These are phyloP conservation scores for Apiospora sp. DNA, from an alignment of 2,329 filamentous ascomycete genomes.

Conservation along the genomic window DNA sequence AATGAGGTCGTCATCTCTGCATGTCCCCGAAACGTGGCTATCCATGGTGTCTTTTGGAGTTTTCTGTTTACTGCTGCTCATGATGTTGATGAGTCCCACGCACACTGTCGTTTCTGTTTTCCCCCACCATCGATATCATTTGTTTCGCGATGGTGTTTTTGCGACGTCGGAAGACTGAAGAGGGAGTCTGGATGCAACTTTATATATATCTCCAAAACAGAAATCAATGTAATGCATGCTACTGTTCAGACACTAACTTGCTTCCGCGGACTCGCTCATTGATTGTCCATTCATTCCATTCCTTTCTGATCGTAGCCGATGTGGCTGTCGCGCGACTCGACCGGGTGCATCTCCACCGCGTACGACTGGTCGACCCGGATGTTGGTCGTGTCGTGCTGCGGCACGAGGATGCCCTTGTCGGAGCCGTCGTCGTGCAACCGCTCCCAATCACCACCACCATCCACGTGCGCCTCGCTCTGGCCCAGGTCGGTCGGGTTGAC, in stretches of 20 bases:
- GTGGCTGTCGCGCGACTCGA: background rate
- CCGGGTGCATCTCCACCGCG: constrained; percentile 24
- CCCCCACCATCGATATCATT: background rate
- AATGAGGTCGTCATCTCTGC: no score
- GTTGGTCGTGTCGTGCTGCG: background rate
- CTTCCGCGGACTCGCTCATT: no score
- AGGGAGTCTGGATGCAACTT: background rate
- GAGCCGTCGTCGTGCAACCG: constrained; percentile 11
- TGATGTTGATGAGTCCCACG: background rate
- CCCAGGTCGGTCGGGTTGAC: background rate
- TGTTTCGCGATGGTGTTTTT: background rate
- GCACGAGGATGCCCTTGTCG: constrained; percentile 12
- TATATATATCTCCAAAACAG: background rate
- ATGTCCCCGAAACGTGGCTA: background rate
- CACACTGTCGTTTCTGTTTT: background rate
- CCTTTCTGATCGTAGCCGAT: no score
- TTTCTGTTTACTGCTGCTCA: background rate
- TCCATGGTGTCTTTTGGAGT: background rate
- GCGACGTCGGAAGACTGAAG: no score
- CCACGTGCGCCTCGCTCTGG: background rate
- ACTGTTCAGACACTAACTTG: background rate
- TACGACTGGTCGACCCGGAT: constrained; percentile 28
- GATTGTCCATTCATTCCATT: no score
- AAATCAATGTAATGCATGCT: background rate
- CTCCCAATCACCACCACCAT: constrained; percentile 24